Evolutionary conservation across 768 basidiomycete genomes (phyloP), one percentile per base, ranked within the genome.

Genomic region (Leccinum pellstonianum): DNA sequence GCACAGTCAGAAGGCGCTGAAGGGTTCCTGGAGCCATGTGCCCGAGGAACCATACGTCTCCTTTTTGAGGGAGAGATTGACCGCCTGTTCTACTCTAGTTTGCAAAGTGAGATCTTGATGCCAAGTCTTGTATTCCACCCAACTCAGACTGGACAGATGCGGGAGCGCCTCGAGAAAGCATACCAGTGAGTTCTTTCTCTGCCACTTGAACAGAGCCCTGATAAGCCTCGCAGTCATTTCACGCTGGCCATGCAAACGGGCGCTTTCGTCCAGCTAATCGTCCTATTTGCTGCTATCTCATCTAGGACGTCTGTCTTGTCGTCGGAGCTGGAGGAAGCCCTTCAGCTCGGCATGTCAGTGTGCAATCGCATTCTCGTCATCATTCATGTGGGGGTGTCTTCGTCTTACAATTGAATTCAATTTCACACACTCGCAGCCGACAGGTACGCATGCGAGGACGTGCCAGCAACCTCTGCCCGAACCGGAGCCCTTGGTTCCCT

Each of bases 241-340:
- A 73, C 77, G 29, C 76, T 86, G 25, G 81, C 83, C 35, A 82
- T 93, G 79, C 88, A 87, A 68, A 81, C 83, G 1, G 89, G 86
- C 17, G 86, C 89, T 17, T 93, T 93, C 66, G 76, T 88, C 12
- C 87, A 88, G 61, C 68, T 90, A 15, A 72, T 86, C n/a, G 67
- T 93, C 50, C 75, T 83, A 5, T 77, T 92, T 46, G 76, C 79
- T 23, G 88, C 85, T 12, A 80, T 90, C 41, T 74, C 81, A 48
- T 87, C 87, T 3, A 80, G 90, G 58, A 71, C 90, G 68, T 75
- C 74, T 25, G 66, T 70, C 4, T 67, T 88, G 31, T 68, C 79
- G 23, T 65, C 70, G 38, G 83, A 85, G 61, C 61, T 87, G 2
- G 64, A 69, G 2, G 77, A 80, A 9, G 71, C 71, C 43, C 64